phyloP scores from a whole-genome alignment of 176 grass and related monocot genomes.

The Puccinellia tenuiflora region DNA sequence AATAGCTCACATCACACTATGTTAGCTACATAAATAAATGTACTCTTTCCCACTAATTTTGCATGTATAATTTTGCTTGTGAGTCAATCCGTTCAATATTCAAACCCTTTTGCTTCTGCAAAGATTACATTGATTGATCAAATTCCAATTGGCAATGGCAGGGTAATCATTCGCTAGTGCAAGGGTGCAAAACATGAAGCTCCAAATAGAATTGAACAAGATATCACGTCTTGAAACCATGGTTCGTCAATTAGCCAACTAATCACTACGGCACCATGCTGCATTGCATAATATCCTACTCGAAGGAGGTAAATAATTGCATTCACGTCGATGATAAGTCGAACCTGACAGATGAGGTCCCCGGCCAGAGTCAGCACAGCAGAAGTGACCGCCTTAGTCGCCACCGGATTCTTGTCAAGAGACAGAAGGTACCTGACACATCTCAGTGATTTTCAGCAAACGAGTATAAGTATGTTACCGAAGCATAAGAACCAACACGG shows the following conservation, averaged over 20 bases:
- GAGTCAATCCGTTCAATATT: neutral
- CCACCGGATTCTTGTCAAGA: conserved; percentile 28
- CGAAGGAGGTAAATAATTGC: neutral
- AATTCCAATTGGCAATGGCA: neutral
- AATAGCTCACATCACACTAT: neutral
- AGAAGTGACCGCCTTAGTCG: conserved; percentile 56
- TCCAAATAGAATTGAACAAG: neutral
- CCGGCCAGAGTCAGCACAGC: conserved; percentile 50
- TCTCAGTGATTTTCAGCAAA: neutral
- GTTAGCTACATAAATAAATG: neutral
- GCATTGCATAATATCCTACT: neutral
- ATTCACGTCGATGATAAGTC: neutral
- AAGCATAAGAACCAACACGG: neutral
- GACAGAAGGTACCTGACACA: neutral
- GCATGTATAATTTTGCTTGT: neutral
- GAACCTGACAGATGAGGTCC: conserved; percentile 74
- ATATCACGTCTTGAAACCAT: neutral
- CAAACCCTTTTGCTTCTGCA: neutral
- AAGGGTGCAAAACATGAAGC: neutral
- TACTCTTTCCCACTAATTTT: neutral
- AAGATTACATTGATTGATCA: neutral
- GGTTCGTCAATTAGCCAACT: neutral
- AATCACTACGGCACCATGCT: neutral
- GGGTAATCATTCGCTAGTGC: neutral
- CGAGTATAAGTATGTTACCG: neutral